Conservation (phyloP, 1,284 basidiomycete species). For the Irpex sp. region DNA sequence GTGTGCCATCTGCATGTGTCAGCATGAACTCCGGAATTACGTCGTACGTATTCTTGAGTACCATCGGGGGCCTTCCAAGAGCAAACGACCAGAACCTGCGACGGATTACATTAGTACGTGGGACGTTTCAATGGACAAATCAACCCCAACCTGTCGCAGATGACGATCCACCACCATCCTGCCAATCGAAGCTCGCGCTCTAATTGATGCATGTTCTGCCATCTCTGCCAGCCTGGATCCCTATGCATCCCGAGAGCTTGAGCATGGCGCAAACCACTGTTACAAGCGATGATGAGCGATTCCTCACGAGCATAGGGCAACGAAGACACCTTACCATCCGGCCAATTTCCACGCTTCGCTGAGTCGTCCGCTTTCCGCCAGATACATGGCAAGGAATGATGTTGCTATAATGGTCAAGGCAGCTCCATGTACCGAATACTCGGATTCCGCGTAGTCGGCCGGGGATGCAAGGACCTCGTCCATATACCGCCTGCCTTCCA, state of each 20-base stretch:
- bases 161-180: constrained; percentile 47
- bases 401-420: constrained; percentile 45
- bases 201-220: constrained; percentile 45
- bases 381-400: constrained; percentile 41
- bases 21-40: constrained; percentile 31
- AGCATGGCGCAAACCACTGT: constrained; percentile 37
- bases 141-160: constrained; percentile 41
- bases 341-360: constrained; percentile 54
- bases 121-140: not conserved
- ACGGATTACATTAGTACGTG: constrained; percentile 2
- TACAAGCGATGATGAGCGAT: not conserved
- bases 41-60: constrained; percentile 34
- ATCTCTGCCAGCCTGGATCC: constrained; percentile 44
- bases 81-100: constrained; percentile 41
- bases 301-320: not conserved
- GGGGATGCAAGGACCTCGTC: constrained; percentile 42
- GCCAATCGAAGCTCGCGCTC: constrained; percentile 40
- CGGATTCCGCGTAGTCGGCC: constrained; percentile 33
- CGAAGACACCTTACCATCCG: constrained; percentile 24
- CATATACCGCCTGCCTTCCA: constrained; percentile 41
- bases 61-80: constrained; percentile 43
- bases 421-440: constrained; percentile 42
- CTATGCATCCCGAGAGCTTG: constrained; percentile 49
- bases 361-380: constrained; percentile 43
- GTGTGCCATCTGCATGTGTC: constrained; percentile 32